A percentile compares a stretch with the other conserved stretches of the same genome.
Evolutionary conservation across 2,329 filamentous ascomycete species (phyloP).

Genomic region (Colletotrichum ledebouriae): DNA sequence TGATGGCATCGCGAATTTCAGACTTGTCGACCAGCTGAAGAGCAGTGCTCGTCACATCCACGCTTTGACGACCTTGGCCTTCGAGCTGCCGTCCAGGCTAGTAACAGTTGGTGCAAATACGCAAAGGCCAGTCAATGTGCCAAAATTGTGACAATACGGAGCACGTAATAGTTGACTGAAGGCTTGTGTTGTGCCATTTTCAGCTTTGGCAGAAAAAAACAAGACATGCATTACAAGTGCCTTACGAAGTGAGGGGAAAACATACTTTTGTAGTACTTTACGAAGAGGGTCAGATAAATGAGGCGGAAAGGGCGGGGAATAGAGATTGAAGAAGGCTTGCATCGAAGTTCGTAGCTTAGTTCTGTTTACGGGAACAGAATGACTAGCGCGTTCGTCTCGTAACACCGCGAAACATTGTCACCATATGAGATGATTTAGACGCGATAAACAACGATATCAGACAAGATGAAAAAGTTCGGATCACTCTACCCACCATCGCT

Average conservation of each 20-base stretch:
- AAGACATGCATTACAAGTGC: not conserved
- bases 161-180: too few relatives aligned
- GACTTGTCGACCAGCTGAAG: too few relatives aligned
- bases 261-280: not conserved
- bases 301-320: constrained; percentile 9
- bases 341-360: constrained; percentile 13
- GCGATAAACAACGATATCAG: too few relatives aligned
- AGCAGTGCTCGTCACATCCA: too few relatives aligned
- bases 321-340: not conserved
- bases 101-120: too few relatives aligned
- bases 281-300: not conserved
- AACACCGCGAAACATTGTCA: not conserved
- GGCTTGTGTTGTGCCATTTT: not conserved
- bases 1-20: too few relatives aligned
- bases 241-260: not conserved
- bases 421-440: not conserved
- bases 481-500: too few relatives aligned
- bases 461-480: too few relatives aligned
- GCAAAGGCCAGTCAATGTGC: too few relatives aligned
- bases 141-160: too few relatives aligned
- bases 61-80: too few relatives aligned
- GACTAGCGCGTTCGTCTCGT: not conserved
- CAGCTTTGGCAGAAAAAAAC: constrained; percentile 10
- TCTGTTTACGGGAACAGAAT: constrained; percentile 1
- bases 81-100: too few relatives aligned